phyloP scores from a whole-genome alignment of 176 grass and related monocot genomes.

The Juncus inflexus region DNA sequence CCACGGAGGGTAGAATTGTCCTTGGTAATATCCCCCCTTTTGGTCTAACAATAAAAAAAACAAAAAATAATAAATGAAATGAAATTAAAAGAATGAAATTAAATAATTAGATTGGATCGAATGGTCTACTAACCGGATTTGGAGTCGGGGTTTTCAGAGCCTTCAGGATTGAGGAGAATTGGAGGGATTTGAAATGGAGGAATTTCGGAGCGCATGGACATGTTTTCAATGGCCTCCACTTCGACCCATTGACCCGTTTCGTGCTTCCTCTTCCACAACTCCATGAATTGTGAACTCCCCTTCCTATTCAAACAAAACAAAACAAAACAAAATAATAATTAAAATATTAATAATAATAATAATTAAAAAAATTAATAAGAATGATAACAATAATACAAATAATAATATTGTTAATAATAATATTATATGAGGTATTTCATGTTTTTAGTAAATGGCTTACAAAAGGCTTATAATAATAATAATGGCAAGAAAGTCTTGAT shows the following conservation, averaged over 20 bases:
- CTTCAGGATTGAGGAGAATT: slow-evolving; percentile 64
- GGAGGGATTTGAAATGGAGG: slow-evolving; percentile 69
- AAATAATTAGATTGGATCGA: neutral
- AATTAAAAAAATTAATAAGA: no score
- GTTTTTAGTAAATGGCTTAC: no score
- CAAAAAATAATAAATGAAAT: neutral
- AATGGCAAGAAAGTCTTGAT: no score
- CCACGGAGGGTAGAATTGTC: slow-evolving; percentile 71
- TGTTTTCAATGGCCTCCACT: slow-evolving; percentile 75
- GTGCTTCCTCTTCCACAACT: slow-evolving; percentile 94
- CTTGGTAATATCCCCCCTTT: slow-evolving; percentile 55
- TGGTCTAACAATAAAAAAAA: slow-evolving; percentile 38
- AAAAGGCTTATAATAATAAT: no score
- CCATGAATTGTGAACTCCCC: slow-evolving; percentile 72
- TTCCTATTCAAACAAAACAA: slow-evolving; percentile 50
- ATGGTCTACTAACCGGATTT: slow-evolving; percentile 55
- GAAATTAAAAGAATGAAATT: neutral
- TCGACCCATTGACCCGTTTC: slow-evolving; percentile 99
- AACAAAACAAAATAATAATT: no score
- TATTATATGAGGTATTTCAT: no score
- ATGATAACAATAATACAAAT: no score
- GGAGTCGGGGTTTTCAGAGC: slow-evolving; percentile 52
- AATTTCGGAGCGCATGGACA: slow-evolving; percentile 84
- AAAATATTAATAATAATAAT: no score
- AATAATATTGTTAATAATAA: no score